Conservation (phyloP, 257 asterid species). For the Nicotiana undulata region DNA sequence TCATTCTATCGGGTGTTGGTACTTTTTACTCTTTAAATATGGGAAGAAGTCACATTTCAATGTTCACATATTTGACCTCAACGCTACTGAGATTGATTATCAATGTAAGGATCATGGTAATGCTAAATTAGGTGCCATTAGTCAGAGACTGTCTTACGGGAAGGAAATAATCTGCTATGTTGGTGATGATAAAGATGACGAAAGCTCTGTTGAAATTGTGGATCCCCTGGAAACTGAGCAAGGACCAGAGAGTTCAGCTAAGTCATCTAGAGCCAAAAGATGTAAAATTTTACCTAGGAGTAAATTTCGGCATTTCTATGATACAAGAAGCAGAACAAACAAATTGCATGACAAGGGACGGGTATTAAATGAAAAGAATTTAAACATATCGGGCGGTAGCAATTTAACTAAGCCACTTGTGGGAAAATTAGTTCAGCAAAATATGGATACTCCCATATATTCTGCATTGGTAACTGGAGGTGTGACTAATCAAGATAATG, state of each 20-base stretch:
- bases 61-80: conserved; percentile 2
- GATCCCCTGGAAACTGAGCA: not conserved
- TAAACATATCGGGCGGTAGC: not conserved
- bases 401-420: not conserved
- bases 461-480: not conserved
- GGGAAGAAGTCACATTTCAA: not conserved
- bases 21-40: conserved; percentile 9
- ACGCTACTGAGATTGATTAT: not conserved
- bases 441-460: not conserved
- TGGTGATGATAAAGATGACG: not conserved
- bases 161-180: not conserved
- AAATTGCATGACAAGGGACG: not conserved
- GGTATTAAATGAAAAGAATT: not conserved
- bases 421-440: not conserved
- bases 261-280: not conserved
- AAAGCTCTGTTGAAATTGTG: not conserved
- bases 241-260: conserved; percentile 1
- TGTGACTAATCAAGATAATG: not conserved
- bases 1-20: not conserved
- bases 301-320: not conserved
- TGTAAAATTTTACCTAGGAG: not conserved
- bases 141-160: not conserved
- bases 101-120: not conserved
- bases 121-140: not conserved
- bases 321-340: conserved; percentile 2